Conservation (phyloP, 495 filamentous ascomycete genomes). For the Chaetomidium leptoderma region DNA sequence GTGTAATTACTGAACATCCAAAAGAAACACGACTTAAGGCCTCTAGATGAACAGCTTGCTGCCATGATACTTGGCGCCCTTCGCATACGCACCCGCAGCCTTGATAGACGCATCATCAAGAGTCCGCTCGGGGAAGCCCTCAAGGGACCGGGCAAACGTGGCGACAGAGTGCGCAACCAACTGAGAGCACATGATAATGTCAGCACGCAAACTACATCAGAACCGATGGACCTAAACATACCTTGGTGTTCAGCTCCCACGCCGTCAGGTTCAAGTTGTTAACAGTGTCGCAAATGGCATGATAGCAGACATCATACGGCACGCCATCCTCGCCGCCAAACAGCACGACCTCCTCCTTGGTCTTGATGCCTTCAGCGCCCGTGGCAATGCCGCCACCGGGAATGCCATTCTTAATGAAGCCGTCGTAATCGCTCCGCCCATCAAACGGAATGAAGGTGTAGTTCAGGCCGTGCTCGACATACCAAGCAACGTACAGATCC, state of each 20-base stretch:
- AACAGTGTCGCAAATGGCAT: conserved; percentile 51
- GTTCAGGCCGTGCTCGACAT: conserved; percentile 44
- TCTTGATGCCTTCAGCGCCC: conserved; percentile 57
- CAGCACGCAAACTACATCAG: background rate
- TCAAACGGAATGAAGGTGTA: conserved; percentile 53
- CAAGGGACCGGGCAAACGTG: conserved; percentile 48
- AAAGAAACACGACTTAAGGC: background rate
- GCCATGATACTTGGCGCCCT: conserved; percentile 37
- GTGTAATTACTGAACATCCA: no score
- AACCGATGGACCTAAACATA: conserved; percentile 19
- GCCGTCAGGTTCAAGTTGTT: conserved; percentile 49
- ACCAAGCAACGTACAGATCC: conserved; percentile 51
- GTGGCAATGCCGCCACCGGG: conserved; percentile 58
- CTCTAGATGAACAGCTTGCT: conserved; percentile 33
- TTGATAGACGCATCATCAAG: conserved; percentile 10
- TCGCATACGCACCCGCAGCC: conserved; percentile 12
- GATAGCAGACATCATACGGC: conserved; percentile 54
- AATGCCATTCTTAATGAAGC: conserved; percentile 51
- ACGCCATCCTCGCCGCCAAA: conserved; percentile 52
- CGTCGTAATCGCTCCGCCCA: conserved; percentile 55
- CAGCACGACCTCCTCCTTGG: conserved; percentile 44
- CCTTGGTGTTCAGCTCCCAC: conserved; percentile 53
- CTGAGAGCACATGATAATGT: conserved; percentile 22
- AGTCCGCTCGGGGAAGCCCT: conserved; percentile 49
- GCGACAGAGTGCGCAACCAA: conserved; percentile 54